Base-by-base conservation (phyloP, 1,284 basidiomycete genomes). In the Cystobasidiaceae sp. region DNA sequence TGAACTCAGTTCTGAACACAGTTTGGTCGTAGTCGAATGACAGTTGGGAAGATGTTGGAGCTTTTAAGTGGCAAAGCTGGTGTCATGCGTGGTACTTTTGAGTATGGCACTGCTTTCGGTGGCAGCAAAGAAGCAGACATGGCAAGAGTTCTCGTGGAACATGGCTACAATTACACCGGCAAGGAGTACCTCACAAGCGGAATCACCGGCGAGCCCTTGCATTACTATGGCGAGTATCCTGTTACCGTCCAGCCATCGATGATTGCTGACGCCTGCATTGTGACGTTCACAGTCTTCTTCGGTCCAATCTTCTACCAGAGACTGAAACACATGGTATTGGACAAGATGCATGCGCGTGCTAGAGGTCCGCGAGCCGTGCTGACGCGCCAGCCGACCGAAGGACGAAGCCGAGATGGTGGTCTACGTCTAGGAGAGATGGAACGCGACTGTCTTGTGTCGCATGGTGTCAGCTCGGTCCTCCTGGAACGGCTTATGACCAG, bases 31-130 rank as follows among this genome's bases (percentile, higher is more conserved):
- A 41, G 34, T 49, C 48, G 44, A 49, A 60, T 60, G 34, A 97
- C 96, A 33, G 96, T 98, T 41, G 96, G 96, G 49, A 98, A 99
- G 80, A 98, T 99, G 96, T 96, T 99, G 66, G 96, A 99, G 78
- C 81, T 97, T 23, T 80, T 99, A 21, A 89, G 92, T n/a, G 94
- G 96, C 59, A 97, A 97, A 82, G 80, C 80, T 19, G 92, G 93
- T n/a, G 90, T 94, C 27, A 79, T 96, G 56, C 82, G 82, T 52
- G 92, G 92, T 23, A 87, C 86, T 71, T 82, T 94, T 64, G 90
- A 94, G 76, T 93, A 96, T 75, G 73, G 73, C 19, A 75, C 74
- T 37, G 77, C 96, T 0, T 99, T 98, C 74, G 93, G 96, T 57
- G 96, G 96, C 23, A 93, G 90, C 52, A 98, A 98, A 82, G 93